Conservation (phyloP, 2,329 filamentous ascomycete species). For the Didymella segeticola region DNA sequence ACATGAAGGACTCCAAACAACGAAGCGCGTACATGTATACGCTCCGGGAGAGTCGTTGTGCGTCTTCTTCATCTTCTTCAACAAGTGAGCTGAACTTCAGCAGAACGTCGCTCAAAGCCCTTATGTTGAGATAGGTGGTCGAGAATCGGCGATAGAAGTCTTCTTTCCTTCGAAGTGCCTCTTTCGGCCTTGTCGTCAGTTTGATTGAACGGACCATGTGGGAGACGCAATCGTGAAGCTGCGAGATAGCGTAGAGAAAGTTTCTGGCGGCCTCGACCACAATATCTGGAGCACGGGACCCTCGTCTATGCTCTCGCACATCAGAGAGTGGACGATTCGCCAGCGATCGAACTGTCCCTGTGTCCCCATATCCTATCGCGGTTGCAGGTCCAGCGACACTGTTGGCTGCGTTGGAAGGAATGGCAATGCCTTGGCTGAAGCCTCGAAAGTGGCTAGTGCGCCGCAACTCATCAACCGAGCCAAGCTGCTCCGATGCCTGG, state of each 20-base stretch:
- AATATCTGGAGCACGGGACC: conserved; percentile 55
- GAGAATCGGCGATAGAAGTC: conserved; percentile 63
- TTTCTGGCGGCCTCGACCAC: conserved; percentile 63
- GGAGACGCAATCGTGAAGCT: conserved; percentile 52
- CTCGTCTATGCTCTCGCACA: conserved; percentile 62
- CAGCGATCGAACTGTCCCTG: conserved; percentile 42
- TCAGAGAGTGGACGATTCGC: conserved; percentile 61
- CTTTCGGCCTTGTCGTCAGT: conserved; percentile 52
- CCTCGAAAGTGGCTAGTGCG: conserved; percentile 63
- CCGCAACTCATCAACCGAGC: conserved; percentile 60
- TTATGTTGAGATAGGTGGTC: conserved; percentile 62
- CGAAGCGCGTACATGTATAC: conserved; percentile 45
- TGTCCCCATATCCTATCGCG: conserved; percentile 44
- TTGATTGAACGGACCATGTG: conserved; percentile 48
- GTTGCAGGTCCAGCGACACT: conserved; percentile 43
- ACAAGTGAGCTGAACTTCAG: conserved; percentile 57
- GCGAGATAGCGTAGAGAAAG: conserved; percentile 62
- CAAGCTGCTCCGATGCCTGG: conserved; percentile 56
- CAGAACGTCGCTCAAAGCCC: conserved; percentile 62
- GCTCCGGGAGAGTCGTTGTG: conserved; percentile 44
- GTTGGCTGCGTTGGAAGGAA: conserved; percentile 36
- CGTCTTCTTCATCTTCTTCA: conserved; percentile 59
- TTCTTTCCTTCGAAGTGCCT: conserved; percentile 46
- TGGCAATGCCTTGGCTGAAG: conserved; percentile 63
- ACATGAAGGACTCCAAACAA: conserved; percentile 47